Base-by-base conservation (phyloP, 202 grass and related monocot species). In the Digitaria exilis region DNA sequence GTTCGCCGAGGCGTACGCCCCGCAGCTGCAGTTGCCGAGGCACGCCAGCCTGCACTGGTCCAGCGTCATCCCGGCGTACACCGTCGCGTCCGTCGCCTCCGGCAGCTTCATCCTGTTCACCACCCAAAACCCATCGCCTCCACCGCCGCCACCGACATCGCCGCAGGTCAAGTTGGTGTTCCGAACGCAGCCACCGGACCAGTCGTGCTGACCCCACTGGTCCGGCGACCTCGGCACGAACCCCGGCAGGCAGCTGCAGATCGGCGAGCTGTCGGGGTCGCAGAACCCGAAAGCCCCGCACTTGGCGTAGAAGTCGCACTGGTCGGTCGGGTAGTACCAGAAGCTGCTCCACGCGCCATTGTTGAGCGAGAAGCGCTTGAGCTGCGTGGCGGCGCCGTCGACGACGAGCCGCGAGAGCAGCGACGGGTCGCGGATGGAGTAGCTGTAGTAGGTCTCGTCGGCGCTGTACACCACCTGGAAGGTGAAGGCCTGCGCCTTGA, bases 311-410 rank as follows among this genome's bases (percentile, higher is more conserved):
- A 3, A 1, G 56, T 92, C 88, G 79, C 95, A 98, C 17, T 69
- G 84, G 67, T 91, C 92, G 3, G 80, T 90, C 60, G 95, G 92
- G 57, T 67, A 86, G 21, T 75, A 88, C 90, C 88, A 98, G 84
- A 71, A 98, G 52, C 16, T 41, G 34, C 44, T 93, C 95, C 92
- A 97, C 0, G 4, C 46, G n/a, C 29, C 44, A 15, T 70, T 52
- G 84, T 56, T 70, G 81, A 90, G 79, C 3, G 91, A 76, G 56
- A 76, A 82, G 3, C 92, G 84, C 80, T 67, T 71, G 31, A 85
- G 26, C 37, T 30, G 30, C 34, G 71, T 34, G 9, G 49, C 32
- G 7, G 15, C 15, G 35, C 58, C 59, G 69, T 88, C 29, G 2
- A 90, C 79, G 2, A 78, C 51, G 2, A 95, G 58, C 69, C 90